phyloP scores from a whole-genome alignment of 2,329 filamentous ascomycete genomes.

The Macrophomina pseudophaseolina region DNA sequence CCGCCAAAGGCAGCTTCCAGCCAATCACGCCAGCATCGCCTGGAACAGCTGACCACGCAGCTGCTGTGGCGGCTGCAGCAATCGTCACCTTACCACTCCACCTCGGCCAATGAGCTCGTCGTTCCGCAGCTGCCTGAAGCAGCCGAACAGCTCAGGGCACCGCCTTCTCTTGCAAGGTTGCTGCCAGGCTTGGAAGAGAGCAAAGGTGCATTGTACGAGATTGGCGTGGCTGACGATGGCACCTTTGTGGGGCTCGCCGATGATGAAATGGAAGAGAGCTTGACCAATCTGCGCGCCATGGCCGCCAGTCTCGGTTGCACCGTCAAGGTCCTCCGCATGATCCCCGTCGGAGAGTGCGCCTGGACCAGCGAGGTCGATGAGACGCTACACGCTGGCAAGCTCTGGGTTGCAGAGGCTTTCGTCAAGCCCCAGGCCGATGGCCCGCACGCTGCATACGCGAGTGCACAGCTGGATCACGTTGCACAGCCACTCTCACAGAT shows the following conservation, averaged over 20 bases:
- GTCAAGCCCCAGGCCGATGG: slow-evolving; percentile 72
- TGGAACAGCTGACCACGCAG: slow-evolving; percentile 93
- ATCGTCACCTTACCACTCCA: slow-evolving; percentile 87
- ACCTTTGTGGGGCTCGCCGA: slow-evolving; percentile 85
- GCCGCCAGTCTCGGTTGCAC: slow-evolving; percentile 88
- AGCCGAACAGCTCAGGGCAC: slow-evolving; percentile 63
- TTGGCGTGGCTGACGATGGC: slow-evolving; percentile 94
- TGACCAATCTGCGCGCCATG: slow-evolving; percentile 86
- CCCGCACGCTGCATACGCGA: slow-evolving; percentile 22
- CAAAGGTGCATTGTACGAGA: slow-evolving; percentile 91
- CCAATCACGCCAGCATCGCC: slow-evolving; percentile 78
- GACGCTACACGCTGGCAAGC: slow-evolving; percentile 44
- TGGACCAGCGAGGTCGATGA: slow-evolving; percentile 59
- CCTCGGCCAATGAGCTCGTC: slow-evolving; percentile 74
- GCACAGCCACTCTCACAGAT: slow-evolving; percentile 21
- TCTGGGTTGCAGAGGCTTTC: slow-evolving; percentile 90
- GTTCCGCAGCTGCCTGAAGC: slow-evolving; percentile 76
- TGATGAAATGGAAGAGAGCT: slow-evolving; percentile 91
- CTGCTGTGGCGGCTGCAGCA: slow-evolving; percentile 94
- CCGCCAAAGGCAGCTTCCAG: slow-evolving; percentile 57
- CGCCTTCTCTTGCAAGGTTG: slow-evolving; percentile 59
- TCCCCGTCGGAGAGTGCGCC: slow-evolving; percentile 85
- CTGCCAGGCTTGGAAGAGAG: slow-evolving; percentile 87
- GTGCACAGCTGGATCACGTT: slow-evolving; percentile 7
- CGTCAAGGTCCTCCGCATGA: slow-evolving; percentile 79